phyloP scores from a whole-genome alignment of 148 eudicot genomes.

The Polygonum aviculare region DNA sequence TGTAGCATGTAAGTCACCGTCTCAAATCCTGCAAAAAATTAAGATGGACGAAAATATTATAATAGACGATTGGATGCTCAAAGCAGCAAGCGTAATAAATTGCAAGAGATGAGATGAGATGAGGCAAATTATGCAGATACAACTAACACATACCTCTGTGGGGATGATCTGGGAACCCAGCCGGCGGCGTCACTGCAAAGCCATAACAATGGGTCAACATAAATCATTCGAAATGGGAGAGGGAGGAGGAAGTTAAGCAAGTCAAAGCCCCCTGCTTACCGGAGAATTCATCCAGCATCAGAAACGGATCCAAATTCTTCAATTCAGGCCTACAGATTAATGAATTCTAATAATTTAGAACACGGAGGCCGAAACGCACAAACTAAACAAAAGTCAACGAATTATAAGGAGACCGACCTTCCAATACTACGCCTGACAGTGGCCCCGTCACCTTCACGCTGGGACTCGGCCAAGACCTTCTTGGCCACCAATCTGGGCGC shows the following conservation, averaged over 20 bases:
- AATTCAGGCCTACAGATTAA: constrained; percentile 52
- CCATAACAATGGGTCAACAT: background rate
- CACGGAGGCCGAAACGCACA: no score
- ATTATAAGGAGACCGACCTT: constrained; percentile 18
- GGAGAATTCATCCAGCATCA: constrained; percentile 79
- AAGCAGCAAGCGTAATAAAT: background rate
- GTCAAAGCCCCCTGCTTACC: constrained; percentile 26
- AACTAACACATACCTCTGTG: constrained; percentile 53
- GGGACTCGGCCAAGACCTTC: constrained; percentile 31
- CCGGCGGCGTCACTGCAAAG: constrained; percentile 73
- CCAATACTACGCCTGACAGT: constrained; percentile 40
- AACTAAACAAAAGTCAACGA: no score
- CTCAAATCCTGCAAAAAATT: constrained; percentile 60
- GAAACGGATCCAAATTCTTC: constrained; percentile 79
- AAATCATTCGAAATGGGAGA: background rate
- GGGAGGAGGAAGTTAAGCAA: background rate
- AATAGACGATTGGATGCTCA: background rate
- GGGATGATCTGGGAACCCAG: constrained; percentile 98
- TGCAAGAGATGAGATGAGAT: no score
- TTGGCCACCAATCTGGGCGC: constrained; percentile 26
- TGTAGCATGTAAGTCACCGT: constrained; percentile 94
- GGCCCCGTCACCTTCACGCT: constrained; percentile 35
- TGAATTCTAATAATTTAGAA: no score
- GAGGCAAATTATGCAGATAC: background rate
- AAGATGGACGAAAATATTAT: no score